Evolutionary conservation across 2,329 filamentous ascomycete genomes (phyloP), one percentile per base, ranked within the genome.

Genomic region (Chaetomiaceae sp.): DNA sequence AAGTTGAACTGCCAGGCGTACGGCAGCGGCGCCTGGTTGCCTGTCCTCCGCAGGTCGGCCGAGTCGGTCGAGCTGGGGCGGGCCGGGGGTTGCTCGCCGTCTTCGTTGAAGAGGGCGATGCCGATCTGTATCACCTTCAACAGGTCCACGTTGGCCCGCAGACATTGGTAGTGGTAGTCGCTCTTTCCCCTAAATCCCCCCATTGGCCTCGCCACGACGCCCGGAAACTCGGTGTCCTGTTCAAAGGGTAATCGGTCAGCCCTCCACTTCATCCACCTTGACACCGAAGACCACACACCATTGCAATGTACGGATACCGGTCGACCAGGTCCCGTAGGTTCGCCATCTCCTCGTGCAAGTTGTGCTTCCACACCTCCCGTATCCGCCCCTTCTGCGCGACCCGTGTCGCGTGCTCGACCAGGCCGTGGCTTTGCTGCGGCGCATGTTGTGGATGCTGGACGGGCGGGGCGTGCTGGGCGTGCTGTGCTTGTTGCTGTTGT

Each of bases 1-100:
- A 99, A 99, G 77, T 99, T 97, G 79, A 99, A 99, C 63, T 96
- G 92, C 94, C 94, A 99, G 17, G 92, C 95, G 67, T 88, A 95
- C 15, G 89, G 92, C 55, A 90, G 84, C 45, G 81, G 78, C 55
- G 71, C 64, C 53, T 71, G 75, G 46, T 60, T 69, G 19, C 68
- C 71, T 22, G 70, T 69, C 57, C 74, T 70, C 58, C 73, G 31
- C 65, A 72, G 59, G 3, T 76, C 73, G 15, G 64, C 57, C 38
- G 72, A 56, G 47, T 80, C 75, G 19, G 71, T 69, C 25, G 72
- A 70, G 27, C 75, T 74, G 22, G 84, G 82, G 59, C 85, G 83
- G 11, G 87, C 78, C 3, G 90, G 89, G 1, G 90, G 89, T 2
- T 90, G 83, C 62, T 97, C 89, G 56, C 94, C 94, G 57, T 96